Conservation (phyloP, 345 rosid genomes). For the Corymbia maculata region DNA sequence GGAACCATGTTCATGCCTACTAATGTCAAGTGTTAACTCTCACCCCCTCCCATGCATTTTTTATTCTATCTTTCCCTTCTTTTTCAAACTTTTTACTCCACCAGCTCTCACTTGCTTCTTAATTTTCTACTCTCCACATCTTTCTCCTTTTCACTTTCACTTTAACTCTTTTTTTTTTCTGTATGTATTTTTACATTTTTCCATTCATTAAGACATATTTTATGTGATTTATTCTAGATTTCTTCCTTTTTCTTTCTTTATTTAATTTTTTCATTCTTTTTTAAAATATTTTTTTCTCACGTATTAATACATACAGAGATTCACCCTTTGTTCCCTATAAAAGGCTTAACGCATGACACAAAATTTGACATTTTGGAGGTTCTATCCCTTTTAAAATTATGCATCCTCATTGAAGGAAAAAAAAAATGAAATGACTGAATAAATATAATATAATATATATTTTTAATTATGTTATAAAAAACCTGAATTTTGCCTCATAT, state of each 20-base stretch:
- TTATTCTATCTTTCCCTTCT: not conserved
- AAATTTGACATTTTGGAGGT: not conserved
- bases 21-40: not conserved
- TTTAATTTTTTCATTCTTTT: not conserved
- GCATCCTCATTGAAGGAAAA: not conserved
- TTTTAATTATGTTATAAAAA: not conserved
- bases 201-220: not conserved
- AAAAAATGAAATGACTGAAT: not conserved
- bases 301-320: not conserved
- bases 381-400: not conserved
- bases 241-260: not conserved
- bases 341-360: not conserved
- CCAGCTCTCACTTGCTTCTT: not conserved
- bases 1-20: too few species aligned
- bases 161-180: not conserved
- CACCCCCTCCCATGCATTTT: not conserved
- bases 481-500: not conserved
- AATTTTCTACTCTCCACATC: not conserved
- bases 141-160: not conserved
- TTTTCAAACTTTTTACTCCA: not conserved
- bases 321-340: accelerated
- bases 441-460: not conserved
- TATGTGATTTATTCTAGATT: not conserved
- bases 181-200: not conserved
- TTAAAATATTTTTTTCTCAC: not conserved